phyloP scores from a whole-genome alignment of 441 rosid species.

The Daphne laureola region DNA sequence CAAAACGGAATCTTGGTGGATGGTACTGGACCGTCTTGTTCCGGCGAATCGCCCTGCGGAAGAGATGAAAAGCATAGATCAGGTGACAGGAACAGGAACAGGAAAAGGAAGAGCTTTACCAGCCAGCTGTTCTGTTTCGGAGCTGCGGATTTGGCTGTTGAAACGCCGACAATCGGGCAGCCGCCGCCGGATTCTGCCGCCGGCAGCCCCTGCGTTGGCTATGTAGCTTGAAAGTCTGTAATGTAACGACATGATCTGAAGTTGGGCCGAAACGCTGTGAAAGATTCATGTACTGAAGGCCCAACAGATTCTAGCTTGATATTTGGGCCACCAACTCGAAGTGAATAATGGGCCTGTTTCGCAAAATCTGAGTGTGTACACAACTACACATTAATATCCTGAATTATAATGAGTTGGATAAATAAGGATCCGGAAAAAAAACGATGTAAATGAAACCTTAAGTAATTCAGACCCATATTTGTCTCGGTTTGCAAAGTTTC shows the following conservation, averaged over 20 bases:
- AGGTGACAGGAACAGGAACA: too few relatives aligned
- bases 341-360: too few relatives aligned
- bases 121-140: conserved; percentile 78
- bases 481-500: too few relatives aligned
- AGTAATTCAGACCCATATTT: too few relatives aligned
- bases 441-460: too few relatives aligned
- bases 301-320: too few relatives aligned
- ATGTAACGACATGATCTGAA: neutral
- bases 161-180: conserved; percentile 35
- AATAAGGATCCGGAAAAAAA: too few relatives aligned
- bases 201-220: conserved; percentile 28
- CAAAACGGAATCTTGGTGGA: conserved; percentile 50
- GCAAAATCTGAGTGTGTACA: too few relatives aligned
- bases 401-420: too few relatives aligned
- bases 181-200: conserved; percentile 27
- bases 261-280: conserved; percentile 1
- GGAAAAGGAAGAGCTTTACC: conserved; percentile 32
- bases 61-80: conserved; percentile 28
- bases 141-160: conserved; percentile 41
- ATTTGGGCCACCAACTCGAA: conserved; percentile 8
- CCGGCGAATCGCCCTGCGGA: conserved; percentile 22
- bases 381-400: too few relatives aligned
- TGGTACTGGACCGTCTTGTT: conserved; percentile 41
- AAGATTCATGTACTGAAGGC: too few relatives aligned
- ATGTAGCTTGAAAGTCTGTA: conserved; percentile 26